Evolutionary conservation across 1,284 basidiomycete genomes (phyloP), one percentile per base, ranked within the genome.

Genomic region (Mycosarcoma mackinlayi): DNA sequence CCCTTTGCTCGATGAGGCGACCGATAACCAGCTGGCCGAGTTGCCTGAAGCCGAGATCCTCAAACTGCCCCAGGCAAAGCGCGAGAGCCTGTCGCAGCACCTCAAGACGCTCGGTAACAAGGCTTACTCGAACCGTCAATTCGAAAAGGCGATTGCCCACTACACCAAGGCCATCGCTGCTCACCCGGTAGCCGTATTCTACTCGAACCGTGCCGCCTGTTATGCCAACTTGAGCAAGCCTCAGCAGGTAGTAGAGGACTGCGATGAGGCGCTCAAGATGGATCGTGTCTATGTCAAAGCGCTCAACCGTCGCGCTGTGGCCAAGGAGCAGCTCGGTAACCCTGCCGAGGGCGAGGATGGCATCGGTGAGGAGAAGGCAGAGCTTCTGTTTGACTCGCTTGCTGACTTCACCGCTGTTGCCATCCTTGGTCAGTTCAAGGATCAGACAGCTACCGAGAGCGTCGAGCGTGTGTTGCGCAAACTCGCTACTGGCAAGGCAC

Each of bases 171-270:
- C 79, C 18, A 79, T 82, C 49, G 95, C 96, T 24, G 96, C 98
- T 73, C 88, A 89, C 58, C 89, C 92, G 25, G 92, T 96, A 81
- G 90, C 95, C 28, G 93, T 98, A 46, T 98, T 92, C 86, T 98
- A 90, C 87, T 93, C 92, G 83, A 99, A 99, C 85, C 90, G 96
- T 59, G 95, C 95, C 40, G 96, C 96, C 62, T 97, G 94, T 84
- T 97, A 94, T 84, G 89, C 94, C 84, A 94, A 97, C 86, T 89
- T 94, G 86, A 86, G 87, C 24, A 87, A 93, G 78, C 87, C 91
- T 81, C 91, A 94, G 28, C 87, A 88, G 35, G 94, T 94, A 68
- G 88, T 98, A n/a, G 86, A 86, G 49, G 95, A 99, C 85, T 98
- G 95, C 83, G 89, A 94, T 78, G 87, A 88, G 49, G 95, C 96